A percentile compares a stretch with the other conserved stretches of the same genome.
Evolutionary conservation across 192 early-diverging fungal genomes (phyloP).

Genomic region (Kappamyces sp.): DNA sequence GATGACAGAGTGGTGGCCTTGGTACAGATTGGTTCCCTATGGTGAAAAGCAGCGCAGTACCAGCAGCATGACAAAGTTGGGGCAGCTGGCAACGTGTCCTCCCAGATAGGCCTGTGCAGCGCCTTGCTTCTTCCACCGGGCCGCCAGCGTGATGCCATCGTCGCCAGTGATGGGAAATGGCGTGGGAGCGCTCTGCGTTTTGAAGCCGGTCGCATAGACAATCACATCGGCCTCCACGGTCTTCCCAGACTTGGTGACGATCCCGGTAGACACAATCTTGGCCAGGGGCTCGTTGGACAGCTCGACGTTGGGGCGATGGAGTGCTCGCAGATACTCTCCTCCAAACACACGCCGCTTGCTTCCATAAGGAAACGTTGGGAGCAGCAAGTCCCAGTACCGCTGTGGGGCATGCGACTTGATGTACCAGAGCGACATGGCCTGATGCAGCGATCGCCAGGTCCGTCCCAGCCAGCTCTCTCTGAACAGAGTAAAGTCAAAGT

Average conservation of each 20-base stretch:
- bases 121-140: not conserved
- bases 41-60: too few species aligned
- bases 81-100: not conserved
- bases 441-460: too few species aligned
- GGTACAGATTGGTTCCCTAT: not conserved
- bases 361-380: not conserved
- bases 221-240: not conserved
- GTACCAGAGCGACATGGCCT: not conserved
- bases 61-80: not conserved
- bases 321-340: not conserved
- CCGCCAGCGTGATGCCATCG: not conserved
- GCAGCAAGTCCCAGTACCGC: not conserved
- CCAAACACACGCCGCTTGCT: slow-evolving; percentile 1
- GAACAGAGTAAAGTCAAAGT: too few species aligned
- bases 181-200: not conserved
- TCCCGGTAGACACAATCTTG: not conserved
- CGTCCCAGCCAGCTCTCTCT: too few species aligned
- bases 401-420: not conserved
- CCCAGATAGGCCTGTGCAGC: not conserved
- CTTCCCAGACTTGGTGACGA: not conserved
- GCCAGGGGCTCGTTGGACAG: not conserved
- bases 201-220: slow-evolving; percentile 4
- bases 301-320: not conserved
- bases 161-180: not conserved
- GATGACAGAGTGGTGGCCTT: slow-evolving; percentile 3